phyloP scores from a whole-genome alignment of 2,329 filamentous ascomycete species.

The Diplodia intermedia region DNA sequence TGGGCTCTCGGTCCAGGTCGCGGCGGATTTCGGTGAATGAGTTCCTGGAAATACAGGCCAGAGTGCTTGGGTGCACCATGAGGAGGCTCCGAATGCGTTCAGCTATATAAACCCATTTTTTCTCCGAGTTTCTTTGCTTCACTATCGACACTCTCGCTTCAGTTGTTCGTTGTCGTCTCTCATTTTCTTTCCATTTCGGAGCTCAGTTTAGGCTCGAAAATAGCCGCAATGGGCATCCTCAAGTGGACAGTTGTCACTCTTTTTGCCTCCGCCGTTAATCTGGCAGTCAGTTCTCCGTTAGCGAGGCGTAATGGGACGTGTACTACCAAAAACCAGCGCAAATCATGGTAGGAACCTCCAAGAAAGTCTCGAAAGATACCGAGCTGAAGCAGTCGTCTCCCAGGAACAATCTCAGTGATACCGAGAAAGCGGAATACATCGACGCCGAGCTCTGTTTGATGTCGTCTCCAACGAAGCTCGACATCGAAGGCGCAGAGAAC shows the following conservation, averaged over 20 bases:
- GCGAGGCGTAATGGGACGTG: slow-evolving; percentile 7
- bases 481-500: slow-evolving; percentile 13
- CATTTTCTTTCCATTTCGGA: neutral
- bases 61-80: neutral
- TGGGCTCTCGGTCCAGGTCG: neutral
- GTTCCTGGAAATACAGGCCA: neutral
- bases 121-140: neutral
- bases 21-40: neutral
- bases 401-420: slow-evolving; percentile 25
- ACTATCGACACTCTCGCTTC: neutral
- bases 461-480: slow-evolving; percentile 20
- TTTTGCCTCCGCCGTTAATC: slow-evolving; percentile 1
- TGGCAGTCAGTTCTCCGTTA: neutral
- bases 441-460: slow-evolving; percentile 32
- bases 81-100: neutral
- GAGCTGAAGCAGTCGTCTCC: neutral
- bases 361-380: no score
- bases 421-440: slow-evolving; percentile 31
- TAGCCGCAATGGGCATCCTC: neutral
- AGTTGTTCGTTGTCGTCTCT: neutral
- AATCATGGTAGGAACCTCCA: slow-evolving; percentile 5
- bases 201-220: neutral
- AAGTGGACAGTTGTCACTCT: neutral
- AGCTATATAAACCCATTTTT: neutral
- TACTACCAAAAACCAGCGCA: slow-evolving; percentile 13